Base-by-base conservation (phyloP, 495 filamentous ascomycete genomes). In the Daldinia loculata region DNA sequence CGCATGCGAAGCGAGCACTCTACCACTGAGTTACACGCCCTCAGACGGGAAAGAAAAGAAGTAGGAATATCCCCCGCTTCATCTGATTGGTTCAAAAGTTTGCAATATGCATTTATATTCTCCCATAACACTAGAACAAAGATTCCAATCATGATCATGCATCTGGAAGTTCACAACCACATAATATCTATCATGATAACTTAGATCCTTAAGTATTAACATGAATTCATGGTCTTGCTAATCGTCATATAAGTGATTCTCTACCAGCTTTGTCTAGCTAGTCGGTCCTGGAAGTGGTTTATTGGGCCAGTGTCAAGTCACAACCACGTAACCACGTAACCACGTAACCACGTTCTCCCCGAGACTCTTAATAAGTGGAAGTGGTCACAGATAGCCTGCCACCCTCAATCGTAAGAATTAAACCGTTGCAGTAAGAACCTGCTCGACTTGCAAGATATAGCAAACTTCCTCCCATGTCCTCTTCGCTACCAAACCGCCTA, bases 391-490 rank as follows among this genome's bases (percentile, higher is more conserved):
- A 67, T 39, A 88, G 26, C 24, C 87, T 74, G 0, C 89, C 89
- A 1, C 89, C 89, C 74, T 91, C 89, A 5, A 75, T 76, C 2
- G 86, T 48, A 19, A 89, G 63, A 38, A 87, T 79, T 6, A 67
- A 78, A 0, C 89, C 89, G 68, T 87, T 89, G 56, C 80, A 83
- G 72, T 87, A 91, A 0, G 82, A 81, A 0, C 89, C 89, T 1
- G 87, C 84, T 17, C 83, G 82, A 45, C 85, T 85, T 0, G 85
- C 80, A 24, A 91, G 76, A 69, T 84, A 89, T 56, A 90, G 70
- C n/a, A 88, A 76, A 0, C 75, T 69, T 6, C 86, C 88, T 0
- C 83, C 85, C 80, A 91, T 85, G 66, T 91, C 89, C 69, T 90
- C 85, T 4, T 84, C 79, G 0, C 75, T 78, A 3, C 88, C 89